Conservation (phyloP, 73 alveolate species). For the Symbiodinium pilosum region DNA sequence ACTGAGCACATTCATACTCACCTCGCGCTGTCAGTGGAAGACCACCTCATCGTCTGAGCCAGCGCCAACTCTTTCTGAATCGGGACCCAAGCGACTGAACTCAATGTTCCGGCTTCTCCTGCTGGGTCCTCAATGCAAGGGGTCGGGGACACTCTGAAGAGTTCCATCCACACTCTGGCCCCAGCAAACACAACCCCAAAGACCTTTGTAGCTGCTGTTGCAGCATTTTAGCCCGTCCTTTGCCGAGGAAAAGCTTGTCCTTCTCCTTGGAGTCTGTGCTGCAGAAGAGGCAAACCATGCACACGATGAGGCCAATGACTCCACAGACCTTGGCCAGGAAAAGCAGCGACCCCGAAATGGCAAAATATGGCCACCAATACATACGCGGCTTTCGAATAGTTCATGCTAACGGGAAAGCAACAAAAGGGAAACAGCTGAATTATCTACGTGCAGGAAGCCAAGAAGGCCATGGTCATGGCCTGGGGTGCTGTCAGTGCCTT, state of each 20-base stretch:
- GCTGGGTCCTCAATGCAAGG: not conserved
- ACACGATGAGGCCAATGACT: not conserved
- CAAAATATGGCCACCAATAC: too few relatives aligned
- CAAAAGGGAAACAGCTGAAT: too few relatives aligned
- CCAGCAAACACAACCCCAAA: too few relatives aligned
- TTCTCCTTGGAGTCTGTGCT: not conserved
- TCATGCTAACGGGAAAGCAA: too few relatives aligned
- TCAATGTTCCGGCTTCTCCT: not conserved
- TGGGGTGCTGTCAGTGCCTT: not conserved
- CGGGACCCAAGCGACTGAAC: not conserved
- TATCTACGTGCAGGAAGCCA: not conserved
- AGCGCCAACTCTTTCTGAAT: not conserved
- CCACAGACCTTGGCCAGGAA: not conserved
- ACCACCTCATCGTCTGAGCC: not conserved
- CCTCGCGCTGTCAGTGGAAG: constrained; percentile 2
- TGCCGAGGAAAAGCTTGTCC: not conserved
- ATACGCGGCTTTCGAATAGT: too few relatives aligned
- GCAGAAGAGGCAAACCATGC: constrained; percentile 11
- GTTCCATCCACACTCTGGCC: too few relatives aligned
- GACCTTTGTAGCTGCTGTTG: too few relatives aligned
- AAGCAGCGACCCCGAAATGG: too few relatives aligned
- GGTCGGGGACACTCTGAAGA: too few relatives aligned
- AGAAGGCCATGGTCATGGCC: constrained; percentile 8
- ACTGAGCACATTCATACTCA: too few relatives aligned
- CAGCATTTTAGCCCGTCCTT: too few relatives aligned